Evolutionary conservation across 306 rosid species (phyloP).

Genomic region (Lagenaria siceraria): DNA sequence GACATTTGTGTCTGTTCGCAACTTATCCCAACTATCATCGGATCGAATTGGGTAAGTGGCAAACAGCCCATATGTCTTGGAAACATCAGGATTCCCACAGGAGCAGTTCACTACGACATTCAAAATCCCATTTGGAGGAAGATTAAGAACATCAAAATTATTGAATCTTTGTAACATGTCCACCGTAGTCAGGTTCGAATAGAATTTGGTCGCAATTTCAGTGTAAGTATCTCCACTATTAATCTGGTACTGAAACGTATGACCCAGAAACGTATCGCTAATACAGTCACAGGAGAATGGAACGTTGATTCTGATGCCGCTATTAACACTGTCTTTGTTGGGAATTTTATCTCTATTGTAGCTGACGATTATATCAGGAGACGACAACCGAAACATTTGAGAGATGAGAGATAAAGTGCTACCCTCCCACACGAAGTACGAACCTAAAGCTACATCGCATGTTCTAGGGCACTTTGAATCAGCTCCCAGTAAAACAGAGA

Average conservation of each 20-base stretch:
- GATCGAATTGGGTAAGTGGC: constrained; percentile 45
- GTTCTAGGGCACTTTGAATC: constrained; percentile 36
- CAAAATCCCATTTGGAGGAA: constrained; percentile 19
- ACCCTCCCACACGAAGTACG: constrained; percentile 11
- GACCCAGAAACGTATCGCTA: constrained; percentile 39
- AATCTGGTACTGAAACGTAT: constrained; percentile 31
- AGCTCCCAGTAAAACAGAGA: constrained; percentile 12
- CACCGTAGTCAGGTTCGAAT: constrained; percentile 42
- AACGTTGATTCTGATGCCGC: constrained; percentile 11
- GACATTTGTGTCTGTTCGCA: constrained; percentile 10
- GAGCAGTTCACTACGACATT: constrained; percentile 49
- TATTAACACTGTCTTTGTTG: not conserved
- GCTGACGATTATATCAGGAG: not conserved
- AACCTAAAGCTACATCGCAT: constrained; percentile 60
- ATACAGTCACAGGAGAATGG: constrained; percentile 54
- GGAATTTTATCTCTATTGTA: constrained; percentile 20
- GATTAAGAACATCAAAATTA: constrained; percentile 8
- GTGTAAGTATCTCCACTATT: constrained; percentile 23
- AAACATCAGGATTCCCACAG: constrained; percentile 46
- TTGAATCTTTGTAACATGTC: constrained; percentile 30
- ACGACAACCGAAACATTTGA: not conserved
- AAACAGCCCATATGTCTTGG: constrained; percentile 52
- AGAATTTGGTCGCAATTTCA: constrained; percentile 17
- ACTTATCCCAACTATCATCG: constrained; percentile 16
- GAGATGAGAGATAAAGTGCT: constrained; percentile 3